Evolutionary conservation across 2,329 filamentous ascomycete genomes (phyloP).

Genomic region (Macrophomina tecta): DNA sequence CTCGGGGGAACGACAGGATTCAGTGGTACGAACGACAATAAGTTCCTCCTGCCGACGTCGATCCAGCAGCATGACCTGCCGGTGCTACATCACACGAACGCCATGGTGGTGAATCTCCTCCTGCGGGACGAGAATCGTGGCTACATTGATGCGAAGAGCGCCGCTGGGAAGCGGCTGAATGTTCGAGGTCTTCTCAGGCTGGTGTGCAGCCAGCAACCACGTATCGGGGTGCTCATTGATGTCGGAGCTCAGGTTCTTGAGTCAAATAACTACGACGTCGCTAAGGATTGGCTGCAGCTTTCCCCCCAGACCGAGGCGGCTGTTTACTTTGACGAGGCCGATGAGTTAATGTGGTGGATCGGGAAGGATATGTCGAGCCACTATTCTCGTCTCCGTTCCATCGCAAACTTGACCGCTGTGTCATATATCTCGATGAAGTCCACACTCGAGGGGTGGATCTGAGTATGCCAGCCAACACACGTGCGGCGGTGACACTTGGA

Average conservation of each 20-base stretch:
- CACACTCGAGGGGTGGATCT: constrained; percentile 75
- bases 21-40: constrained; percentile 71
- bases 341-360: constrained; percentile 62
- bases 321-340: constrained; percentile 64
- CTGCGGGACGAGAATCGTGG: constrained; percentile 60
- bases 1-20: constrained; percentile 67
- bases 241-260: constrained; percentile 75
- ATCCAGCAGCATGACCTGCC: constrained; percentile 63
- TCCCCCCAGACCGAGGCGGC: constrained; percentile 38
- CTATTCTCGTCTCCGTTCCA: constrained; percentile 66
- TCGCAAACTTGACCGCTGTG: constrained; percentile 62
- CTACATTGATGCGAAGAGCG: constrained; percentile 45
- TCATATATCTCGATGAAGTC: constrained; percentile 73
- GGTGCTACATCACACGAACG: constrained; percentile 68
- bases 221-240: constrained; percentile 65
- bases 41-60: constrained; percentile 61
- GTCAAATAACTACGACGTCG: constrained; percentile 53
- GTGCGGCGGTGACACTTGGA: constrained; percentile 72
- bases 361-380: constrained; percentile 52
- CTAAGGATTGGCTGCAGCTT: constrained; percentile 56
- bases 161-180: not conserved
- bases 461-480: constrained; percentile 62
- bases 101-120: constrained; percentile 66
- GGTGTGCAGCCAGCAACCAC: constrained; percentile 37
- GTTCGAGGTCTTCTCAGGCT: constrained; percentile 49